Evolutionary conservation across 208 protist species (phyloP), one percentile per base, ranked within the genome.

Genomic region (Kentomonas sorsogonicus): DNA sequence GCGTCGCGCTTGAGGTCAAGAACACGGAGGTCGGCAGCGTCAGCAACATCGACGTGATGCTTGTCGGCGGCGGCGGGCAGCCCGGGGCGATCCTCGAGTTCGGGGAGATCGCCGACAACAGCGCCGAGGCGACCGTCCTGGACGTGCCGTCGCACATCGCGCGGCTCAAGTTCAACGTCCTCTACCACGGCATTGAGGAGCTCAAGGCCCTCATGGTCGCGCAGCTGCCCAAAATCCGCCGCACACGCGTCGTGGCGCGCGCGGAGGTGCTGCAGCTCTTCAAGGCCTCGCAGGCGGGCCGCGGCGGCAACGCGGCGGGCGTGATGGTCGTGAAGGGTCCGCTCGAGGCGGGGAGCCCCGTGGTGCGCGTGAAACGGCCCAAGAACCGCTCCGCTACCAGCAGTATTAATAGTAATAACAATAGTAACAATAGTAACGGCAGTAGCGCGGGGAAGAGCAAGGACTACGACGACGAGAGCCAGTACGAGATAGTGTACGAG

Each of bases 151-250:
- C 53, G 46, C 76, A 91, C 56, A 72, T 95, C n/a, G 66, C 65
- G 23, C 61, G 92, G 31, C 44, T 88, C 38, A 74, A 75, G 7
- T 91, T 94, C 61, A 80, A 86, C 64, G 85, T 96, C 16, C 60
- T 96, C 3, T 96, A 94, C 55, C 83, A 96, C 60, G 87, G 84
- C 38, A 75, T 96, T 33, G 77, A 96, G 48, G 67, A 75, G 58
- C 66, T 96, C 4, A 94, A 96, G 70, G 67, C 84, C 30, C 52
- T 67, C 3, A 54, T 94, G 15, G 87, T 96, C 10, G 69, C 79
- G 25, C 60, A 75, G 22, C 53, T 93, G 41, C 90, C 86, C 0
- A 91, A 90, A 58, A 50, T 91, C 1, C 53, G 60, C 22, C 72
- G 82, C 41, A 82, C 64, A 10, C 85, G 84, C n/a, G 64, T 91